Evolutionary conservation across 1,139 yeast genomes (phyloP).

Genomic region (Spencermartinsiella ligniputridi): DNA sequence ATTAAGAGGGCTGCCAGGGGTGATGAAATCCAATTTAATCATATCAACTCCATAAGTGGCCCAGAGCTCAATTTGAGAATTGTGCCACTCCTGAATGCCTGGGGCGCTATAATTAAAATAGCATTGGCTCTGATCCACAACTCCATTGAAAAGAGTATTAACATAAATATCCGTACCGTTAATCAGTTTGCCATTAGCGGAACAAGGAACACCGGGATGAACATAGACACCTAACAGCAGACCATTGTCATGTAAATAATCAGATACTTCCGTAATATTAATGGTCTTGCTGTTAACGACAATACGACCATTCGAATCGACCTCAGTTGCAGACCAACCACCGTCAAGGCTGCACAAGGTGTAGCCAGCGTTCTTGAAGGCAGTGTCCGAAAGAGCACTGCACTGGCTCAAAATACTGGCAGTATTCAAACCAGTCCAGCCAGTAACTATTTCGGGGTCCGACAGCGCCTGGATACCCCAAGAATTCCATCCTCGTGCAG

Average conservation of each 20-base stretch:
- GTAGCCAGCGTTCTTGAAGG: slow-evolving; percentile 8
- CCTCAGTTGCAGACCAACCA: slow-evolving; percentile 8
- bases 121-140: slow-evolving; percentile 6
- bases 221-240: slow-evolving; percentile 11
- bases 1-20: slow-evolving; percentile 11
- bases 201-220: slow-evolving; percentile 11
- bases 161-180: slow-evolving; percentile 8
- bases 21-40: slow-evolving; percentile 11
- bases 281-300: slow-evolving; percentile 5
- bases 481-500: slow-evolving; percentile 11
- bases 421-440: slow-evolving; percentile 4
- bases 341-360: slow-evolving; percentile 11
- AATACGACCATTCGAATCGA: slow-evolving; percentile 8
- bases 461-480: slow-evolving; percentile 9
- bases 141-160: slow-evolving; percentile 8
- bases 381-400: slow-evolving; percentile 4
- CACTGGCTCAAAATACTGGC: slow-evolving; percentile 8
- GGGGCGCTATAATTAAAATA: slow-evolving; percentile 10
- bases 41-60: slow-evolving; percentile 11
- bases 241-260: slow-evolving; percentile 6
- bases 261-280: slow-evolving; percentile 9
- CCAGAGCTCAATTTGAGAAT: slow-evolving; percentile 7
- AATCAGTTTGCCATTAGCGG: slow-evolving; percentile 6
- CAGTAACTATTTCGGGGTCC: slow-evolving; percentile 1
- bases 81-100: slow-evolving; percentile 12